A percentile compares a stretch with the other conserved stretches of the same genome.
phyloP scores from a whole-genome alignment of 2,329 filamentous ascomycete genomes.

The Monosporascus ibericus region DNA sequence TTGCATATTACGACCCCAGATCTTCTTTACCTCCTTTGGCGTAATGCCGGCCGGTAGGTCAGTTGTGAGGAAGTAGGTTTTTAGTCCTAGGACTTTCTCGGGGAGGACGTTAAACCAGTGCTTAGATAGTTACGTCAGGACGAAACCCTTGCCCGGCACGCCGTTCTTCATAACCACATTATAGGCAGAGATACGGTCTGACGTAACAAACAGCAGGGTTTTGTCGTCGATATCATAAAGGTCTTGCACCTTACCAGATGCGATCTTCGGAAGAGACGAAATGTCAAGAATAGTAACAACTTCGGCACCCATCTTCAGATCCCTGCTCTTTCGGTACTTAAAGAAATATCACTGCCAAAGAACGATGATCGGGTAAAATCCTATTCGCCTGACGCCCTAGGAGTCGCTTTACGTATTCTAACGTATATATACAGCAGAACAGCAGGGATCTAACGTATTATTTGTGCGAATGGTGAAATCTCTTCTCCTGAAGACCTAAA shows the following conservation, averaged over 20 bases:
- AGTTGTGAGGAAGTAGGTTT: constrained; percentile 46
- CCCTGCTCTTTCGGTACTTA: constrained; percentile 2
- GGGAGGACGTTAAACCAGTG: constrained; percentile 50
- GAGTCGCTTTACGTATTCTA: too few species aligned
- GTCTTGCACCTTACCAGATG: constrained; percentile 66
- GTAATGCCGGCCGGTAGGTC: constrained; percentile 27
- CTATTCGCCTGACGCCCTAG: too few species aligned
- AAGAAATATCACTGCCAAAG: too few species aligned
- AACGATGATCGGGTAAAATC: too few species aligned
- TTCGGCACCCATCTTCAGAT: constrained; percentile 12
- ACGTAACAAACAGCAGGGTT: constrained; percentile 75
- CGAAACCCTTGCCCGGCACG: constrained; percentile 46
- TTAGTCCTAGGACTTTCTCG: constrained; percentile 39
- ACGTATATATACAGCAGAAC: too few species aligned
- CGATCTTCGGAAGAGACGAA: constrained; percentile 25
- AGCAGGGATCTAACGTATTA: too few species aligned
- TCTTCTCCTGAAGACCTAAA: constrained; percentile 3
- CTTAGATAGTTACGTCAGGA: constrained; percentile 40
- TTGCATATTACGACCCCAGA: constrained; percentile 67
- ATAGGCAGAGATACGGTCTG: constrained; percentile 91
- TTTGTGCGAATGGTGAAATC: background rate
- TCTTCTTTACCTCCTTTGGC: constrained; percentile 40
- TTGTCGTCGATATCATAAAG: constrained; percentile 66
- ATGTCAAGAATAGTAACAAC: constrained; percentile 23
- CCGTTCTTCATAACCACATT: constrained; percentile 59